Evolutionary conservation across 345 rosid genomes (phyloP).

Genomic region (Gossypium rotundifolium): DNA sequence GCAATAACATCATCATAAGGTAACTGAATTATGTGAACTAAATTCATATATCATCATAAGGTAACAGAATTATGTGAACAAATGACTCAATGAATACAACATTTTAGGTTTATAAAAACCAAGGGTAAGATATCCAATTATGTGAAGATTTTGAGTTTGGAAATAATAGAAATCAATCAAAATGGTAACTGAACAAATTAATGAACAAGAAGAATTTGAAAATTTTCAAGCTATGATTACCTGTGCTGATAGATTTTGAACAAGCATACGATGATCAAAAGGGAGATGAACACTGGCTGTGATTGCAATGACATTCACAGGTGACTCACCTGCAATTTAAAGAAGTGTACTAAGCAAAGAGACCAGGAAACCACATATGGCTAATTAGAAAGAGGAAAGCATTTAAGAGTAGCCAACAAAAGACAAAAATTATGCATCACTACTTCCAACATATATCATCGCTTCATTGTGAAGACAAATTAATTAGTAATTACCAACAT

Average conservation of each 20-base stretch:
- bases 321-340: slow-evolving; percentile 49
- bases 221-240: slow-evolving; percentile 33
- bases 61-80: background rate
- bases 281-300: slow-evolving; percentile 84
- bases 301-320: slow-evolving; percentile 53
- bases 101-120: background rate
- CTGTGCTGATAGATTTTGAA: slow-evolving; percentile 81
- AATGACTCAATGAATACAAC: background rate
- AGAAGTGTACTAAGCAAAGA: slow-evolving; percentile 10
- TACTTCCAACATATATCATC: background rate
- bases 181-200: background rate
- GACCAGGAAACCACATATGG: background rate
- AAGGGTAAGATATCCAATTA: background rate
- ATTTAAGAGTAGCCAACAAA: background rate
- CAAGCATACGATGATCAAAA: slow-evolving; percentile 56
- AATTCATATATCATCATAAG: background rate
- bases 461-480: background rate
- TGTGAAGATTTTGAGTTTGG: background rate
- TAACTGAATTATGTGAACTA: background rate
- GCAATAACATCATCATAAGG: background rate
- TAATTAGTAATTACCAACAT: slow-evolving; percentile 61
- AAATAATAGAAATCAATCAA: background rate
- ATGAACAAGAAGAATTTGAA: background rate
- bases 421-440: background rate
- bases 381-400: background rate